Percentiles rank a stretch among this genome's conserved stretches.
These are phyloP conservation scores for Triangularia verruculosa DNA, from an alignment of 2,329 filamentous ascomycete species.

Conservation along the genomic window DNA sequence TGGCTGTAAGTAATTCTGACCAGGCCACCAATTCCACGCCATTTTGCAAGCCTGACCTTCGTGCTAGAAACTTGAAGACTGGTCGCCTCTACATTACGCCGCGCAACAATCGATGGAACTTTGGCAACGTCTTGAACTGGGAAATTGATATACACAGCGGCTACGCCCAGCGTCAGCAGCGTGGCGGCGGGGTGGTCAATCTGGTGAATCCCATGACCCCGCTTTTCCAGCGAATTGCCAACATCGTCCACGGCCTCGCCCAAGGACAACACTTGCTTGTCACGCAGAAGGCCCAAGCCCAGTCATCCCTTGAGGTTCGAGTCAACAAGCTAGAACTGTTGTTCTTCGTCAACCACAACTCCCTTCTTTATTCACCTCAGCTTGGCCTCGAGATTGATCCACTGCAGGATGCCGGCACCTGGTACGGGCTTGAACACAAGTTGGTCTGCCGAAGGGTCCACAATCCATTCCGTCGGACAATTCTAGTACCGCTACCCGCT, in stretches of 20 bases:
- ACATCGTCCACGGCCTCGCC: conserved; percentile 49
- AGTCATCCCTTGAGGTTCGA: conserved; percentile 31
- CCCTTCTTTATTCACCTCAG: conserved; percentile 46
- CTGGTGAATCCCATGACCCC: conserved; percentile 7
- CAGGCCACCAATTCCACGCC: too few species aligned
- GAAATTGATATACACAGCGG: conserved; percentile 9
- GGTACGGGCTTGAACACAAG: conserved; percentile 58
- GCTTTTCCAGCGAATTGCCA: conserved; percentile 47
- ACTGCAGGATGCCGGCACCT: conserved; percentile 57
- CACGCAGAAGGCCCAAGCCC: conserved; percentile 12
- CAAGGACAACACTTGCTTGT: conserved; percentile 58
- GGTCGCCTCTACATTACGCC: conserved; percentile 16
- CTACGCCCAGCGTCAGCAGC: not conserved
- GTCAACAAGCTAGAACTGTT: conserved; percentile 43
- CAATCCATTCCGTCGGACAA: conserved; percentile 41
- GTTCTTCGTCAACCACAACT: conserved; percentile 32
- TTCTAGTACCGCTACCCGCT: conserved; percentile 56
- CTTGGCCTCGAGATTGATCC: conserved; percentile 51
- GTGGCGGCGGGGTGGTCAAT: not conserved
- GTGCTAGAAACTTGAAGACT: conserved; percentile 8
- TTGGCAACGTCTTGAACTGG: conserved; percentile 2
- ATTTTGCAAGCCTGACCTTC: not conserved
- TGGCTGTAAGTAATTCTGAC: conserved; percentile 12
- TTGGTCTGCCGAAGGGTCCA: conserved; percentile 50
- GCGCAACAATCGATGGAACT: conserved; percentile 3